phyloP scores from a whole-genome alignment of 441 rosid species.

The Syzygium syzygioides region DNA sequence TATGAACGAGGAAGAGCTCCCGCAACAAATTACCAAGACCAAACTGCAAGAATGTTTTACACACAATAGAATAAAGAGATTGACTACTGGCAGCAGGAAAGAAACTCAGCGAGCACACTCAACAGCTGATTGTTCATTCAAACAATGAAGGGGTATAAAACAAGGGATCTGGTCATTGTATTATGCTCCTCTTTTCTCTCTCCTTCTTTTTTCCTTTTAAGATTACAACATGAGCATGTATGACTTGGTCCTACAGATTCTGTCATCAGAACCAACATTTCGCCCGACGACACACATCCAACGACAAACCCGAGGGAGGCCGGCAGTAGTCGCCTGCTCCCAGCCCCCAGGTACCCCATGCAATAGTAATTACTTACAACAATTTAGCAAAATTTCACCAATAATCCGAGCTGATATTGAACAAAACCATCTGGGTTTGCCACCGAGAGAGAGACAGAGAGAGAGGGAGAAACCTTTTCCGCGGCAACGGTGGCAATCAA shows the following conservation, averaged over 20 bases:
- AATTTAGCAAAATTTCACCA: background rate
- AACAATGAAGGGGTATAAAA: background rate
- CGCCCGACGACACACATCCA: background rate
- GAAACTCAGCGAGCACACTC: background rate
- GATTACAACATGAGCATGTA: background rate
- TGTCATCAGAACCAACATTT: background rate
- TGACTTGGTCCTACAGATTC: background rate
- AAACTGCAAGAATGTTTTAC: background rate
- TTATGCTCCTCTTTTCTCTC: background rate
- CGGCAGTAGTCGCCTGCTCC: background rate
- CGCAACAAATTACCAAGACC: background rate
- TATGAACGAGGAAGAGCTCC: background rate
- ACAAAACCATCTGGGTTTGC: background rate
- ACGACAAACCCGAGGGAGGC: background rate
- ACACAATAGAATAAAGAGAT: background rate
- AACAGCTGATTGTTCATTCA: background rate
- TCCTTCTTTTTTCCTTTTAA: background rate
- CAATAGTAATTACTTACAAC: background rate
- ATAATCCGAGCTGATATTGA: background rate
- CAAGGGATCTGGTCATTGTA: background rate
- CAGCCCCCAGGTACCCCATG: background rate
- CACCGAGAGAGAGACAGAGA: background rate
- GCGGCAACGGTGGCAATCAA: slow-evolving; percentile 48
- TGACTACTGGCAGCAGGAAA: background rate
- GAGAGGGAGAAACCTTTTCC: slow-evolving; percentile 46